These are phyloP conservation scores for Calocybe gambosa DNA, from an alignment of 1,284 basidiomycete species.

Conservation along the genomic window DNA sequence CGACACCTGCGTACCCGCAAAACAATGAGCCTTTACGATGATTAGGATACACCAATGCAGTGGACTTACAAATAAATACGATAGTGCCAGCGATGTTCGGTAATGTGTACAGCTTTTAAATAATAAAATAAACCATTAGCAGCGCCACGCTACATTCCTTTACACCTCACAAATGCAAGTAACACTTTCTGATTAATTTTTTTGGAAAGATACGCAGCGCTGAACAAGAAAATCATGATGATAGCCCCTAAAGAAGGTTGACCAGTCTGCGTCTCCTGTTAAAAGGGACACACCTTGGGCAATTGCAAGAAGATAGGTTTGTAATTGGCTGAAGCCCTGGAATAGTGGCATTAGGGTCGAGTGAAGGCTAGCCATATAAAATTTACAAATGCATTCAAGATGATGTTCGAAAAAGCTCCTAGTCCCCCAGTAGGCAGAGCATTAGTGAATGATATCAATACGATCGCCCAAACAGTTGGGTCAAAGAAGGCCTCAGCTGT, in stretches of 20 bases:
- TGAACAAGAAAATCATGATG: conserved; percentile 44
- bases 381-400: conserved; percentile 39
- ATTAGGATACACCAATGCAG: background rate
- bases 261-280: background rate
- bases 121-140: background rate
- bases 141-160: background rate
- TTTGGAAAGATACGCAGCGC: conserved; percentile 38
- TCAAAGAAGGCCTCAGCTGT: conserved; percentile 43
- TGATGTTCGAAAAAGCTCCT: conserved; percentile 48
- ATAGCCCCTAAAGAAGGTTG: conserved; percentile 26
- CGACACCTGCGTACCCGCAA: conserved; percentile 25
- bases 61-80: conserved; percentile 35
- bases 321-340: conserved; percentile 41
- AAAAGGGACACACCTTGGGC: conserved; percentile 32
- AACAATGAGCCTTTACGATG: background rate
- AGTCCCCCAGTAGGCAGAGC: conserved; percentile 48
- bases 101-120: conserved; percentile 38
- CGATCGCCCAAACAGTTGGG: conserved; percentile 38
- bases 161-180: conserved; percentile 33
- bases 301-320: conserved; percentile 46
- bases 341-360: conserved; percentile 6
- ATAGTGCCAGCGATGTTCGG: conserved; percentile 46
- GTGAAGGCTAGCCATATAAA: background rate
- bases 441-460: conserved; percentile 45
- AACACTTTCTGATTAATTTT: conserved; percentile 38